phyloP scores from a whole-genome alignment of 2,329 filamentous ascomycete species.

The Emydomyces testavorans region DNA sequence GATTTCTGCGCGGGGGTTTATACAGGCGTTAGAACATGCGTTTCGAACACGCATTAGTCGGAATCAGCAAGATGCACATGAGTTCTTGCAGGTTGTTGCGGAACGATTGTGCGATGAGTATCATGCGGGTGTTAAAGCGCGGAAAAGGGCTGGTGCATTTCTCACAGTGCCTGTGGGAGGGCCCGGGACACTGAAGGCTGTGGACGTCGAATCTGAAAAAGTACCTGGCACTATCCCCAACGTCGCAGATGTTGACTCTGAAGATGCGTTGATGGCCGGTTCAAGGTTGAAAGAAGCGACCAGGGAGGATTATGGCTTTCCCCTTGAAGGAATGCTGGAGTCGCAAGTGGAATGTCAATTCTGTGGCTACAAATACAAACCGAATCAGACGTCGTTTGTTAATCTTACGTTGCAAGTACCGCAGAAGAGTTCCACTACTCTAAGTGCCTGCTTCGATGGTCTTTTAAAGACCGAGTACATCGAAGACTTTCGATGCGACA shows the following conservation, averaged over 20 bases:
- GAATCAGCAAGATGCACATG: constrained; percentile 94
- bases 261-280: constrained; percentile 21
- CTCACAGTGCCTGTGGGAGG: neutral
- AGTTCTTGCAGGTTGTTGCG: constrained; percentile 87
- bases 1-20: constrained; percentile 75
- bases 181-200: neutral
- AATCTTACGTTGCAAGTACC: constrained; percentile 87
- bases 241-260: constrained; percentile 25
- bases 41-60: constrained; percentile 85
- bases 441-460: constrained; percentile 82
- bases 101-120: constrained; percentile 92
- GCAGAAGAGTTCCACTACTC: constrained; percentile 63
- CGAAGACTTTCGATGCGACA: constrained; percentile 92
- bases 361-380: constrained; percentile 79
- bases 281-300: constrained; percentile 29
- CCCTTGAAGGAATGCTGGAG: constrained; percentile 81
- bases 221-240: constrained; percentile 19
- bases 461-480: constrained; percentile 93
- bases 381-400: constrained; percentile 74
- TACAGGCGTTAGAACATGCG: constrained; percentile 68
- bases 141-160: constrained; percentile 32
- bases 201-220: constrained; percentile 21
- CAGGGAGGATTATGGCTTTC: constrained; percentile 52
- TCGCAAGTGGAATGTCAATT: constrained; percentile 91
- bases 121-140: constrained; percentile 66